Conservation (phyloP, 306 rosid species). For the Castanospermum australe region DNA sequence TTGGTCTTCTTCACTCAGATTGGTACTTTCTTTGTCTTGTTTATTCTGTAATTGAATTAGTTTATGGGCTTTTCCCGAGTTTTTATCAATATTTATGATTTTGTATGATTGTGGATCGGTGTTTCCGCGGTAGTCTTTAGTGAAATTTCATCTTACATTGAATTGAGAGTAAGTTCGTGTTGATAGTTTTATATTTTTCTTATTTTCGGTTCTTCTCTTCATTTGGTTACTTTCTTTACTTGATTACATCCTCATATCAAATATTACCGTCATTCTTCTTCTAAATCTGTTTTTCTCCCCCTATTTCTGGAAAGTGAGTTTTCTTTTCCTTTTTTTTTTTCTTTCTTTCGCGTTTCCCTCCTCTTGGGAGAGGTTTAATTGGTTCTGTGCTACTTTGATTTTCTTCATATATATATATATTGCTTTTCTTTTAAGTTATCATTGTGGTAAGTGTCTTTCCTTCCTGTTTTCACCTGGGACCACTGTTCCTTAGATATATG, state of each 20-base stretch:
- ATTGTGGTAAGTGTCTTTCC: not conserved
- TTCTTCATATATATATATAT: not conserved
- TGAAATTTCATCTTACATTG: not conserved
- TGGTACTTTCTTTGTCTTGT: conserved; percentile 54
- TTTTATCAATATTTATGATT: conserved; percentile 7
- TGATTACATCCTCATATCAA: not conserved
- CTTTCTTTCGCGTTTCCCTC: not conserved
- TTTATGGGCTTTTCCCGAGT: not conserved
- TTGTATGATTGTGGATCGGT: conserved; percentile 2
- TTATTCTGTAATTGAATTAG: not conserved
- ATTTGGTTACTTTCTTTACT: not conserved
- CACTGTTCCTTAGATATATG: conserved; percentile 17
- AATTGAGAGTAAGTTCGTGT: not conserved
- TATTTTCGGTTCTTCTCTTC: not conserved
- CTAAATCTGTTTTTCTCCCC: not conserved
- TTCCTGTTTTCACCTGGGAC: conserved; percentile 29
- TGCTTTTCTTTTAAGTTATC: conserved; percentile 29
- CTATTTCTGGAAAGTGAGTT: not conserved
- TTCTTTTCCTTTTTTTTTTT: conserved; percentile 7
- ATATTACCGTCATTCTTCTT: not conserved
- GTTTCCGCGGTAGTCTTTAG: not conserved
- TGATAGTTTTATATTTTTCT: not conserved
- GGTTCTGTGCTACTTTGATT: not conserved
- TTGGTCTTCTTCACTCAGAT: conserved; percentile 49
- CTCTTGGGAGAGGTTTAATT: not conserved